Percentiles rank a stretch among this genome's conserved stretches.
phyloP scores from a whole-genome alignment of 306 rosid genomes.

The Trifolium fragiferum region DNA sequence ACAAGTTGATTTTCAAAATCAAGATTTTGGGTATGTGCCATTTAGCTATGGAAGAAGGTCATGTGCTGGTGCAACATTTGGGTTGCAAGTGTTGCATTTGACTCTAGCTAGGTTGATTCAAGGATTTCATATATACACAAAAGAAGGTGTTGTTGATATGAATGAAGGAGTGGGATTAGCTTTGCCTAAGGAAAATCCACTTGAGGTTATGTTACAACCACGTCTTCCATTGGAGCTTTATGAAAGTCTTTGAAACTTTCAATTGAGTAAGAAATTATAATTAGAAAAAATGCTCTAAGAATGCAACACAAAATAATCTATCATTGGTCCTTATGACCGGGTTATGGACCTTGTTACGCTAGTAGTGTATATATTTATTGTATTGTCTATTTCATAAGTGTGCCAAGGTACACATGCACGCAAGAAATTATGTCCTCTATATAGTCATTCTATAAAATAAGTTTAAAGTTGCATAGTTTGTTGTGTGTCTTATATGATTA shows the following conservation, averaged over 20 bases:
- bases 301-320: neutral
- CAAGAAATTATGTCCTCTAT: no score
- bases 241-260: constrained; percentile 31
- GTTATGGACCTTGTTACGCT: neutral
- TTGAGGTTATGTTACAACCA: constrained; percentile 43
- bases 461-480: no score
- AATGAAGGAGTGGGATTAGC: constrained; percentile 54
- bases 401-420: no score
- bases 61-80: constrained; percentile 49
- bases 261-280: neutral
- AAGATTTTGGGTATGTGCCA: constrained; percentile 44
- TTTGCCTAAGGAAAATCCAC: constrained; percentile 44
- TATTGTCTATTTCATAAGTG: no score
- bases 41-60: constrained; percentile 57
- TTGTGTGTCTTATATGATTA: no score
- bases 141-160: constrained; percentile 41
- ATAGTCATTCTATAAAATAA: no score
- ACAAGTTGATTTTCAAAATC: constrained; percentile 29
- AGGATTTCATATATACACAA: constrained; percentile 42
- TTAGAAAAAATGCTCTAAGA: neutral
- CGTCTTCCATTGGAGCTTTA: constrained; percentile 50
- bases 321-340: neutral
- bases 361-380: neutral
- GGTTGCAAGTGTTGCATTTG: constrained; percentile 48
- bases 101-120: constrained; percentile 54